These are phyloP conservation scores for Pneumocystis canis DNA, from an alignment of 1,139 yeast genomes.

Conservation along the genomic window DNA sequence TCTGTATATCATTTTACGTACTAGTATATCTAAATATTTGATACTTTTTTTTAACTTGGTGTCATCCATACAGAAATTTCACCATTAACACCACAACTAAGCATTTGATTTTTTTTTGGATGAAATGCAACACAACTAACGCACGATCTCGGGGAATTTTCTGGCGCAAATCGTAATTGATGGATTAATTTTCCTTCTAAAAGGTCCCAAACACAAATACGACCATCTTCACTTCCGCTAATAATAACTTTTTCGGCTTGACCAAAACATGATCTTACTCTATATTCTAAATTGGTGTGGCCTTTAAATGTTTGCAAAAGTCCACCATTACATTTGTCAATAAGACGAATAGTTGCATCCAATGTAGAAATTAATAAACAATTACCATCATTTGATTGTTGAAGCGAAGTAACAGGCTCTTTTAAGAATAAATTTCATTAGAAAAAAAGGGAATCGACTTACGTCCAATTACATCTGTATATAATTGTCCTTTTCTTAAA, in stretches of 20 bases:
- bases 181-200: slow-evolving; percentile 39
- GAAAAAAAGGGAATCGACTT: slow-evolving; percentile 5
- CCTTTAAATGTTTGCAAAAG: slow-evolving; percentile 21
- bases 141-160: slow-evolving; percentile 4
- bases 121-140: slow-evolving; percentile 15
- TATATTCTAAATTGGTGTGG: slow-evolving; percentile 20
- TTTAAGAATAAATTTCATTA: not conserved
- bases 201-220: slow-evolving; percentile 74
- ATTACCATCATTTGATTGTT: slow-evolving; percentile 16
- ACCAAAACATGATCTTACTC: slow-evolving; percentile 19
- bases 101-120: slow-evolving; percentile 15
- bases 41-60: not conserved
- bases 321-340: slow-evolving; percentile 21
- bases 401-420: slow-evolving; percentile 23
- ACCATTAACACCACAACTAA: slow-evolving; percentile 16
- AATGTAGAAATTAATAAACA: slow-evolving; percentile 21
- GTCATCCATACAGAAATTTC: slow-evolving; percentile 5
- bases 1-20: not conserved
- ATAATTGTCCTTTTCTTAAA: slow-evolving; percentile 22
- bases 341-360: slow-evolving; percentile 20
- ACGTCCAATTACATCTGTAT: slow-evolving; percentile 21
- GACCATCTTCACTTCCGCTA: slow-evolving; percentile 82
- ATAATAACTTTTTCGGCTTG: slow-evolving; percentile 58
- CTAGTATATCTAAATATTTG: not conserved
- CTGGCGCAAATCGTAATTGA: slow-evolving; percentile 5